phyloP scores from a whole-genome alignment of 331 rosid genomes.

The Phaseolus coccineus region DNA sequence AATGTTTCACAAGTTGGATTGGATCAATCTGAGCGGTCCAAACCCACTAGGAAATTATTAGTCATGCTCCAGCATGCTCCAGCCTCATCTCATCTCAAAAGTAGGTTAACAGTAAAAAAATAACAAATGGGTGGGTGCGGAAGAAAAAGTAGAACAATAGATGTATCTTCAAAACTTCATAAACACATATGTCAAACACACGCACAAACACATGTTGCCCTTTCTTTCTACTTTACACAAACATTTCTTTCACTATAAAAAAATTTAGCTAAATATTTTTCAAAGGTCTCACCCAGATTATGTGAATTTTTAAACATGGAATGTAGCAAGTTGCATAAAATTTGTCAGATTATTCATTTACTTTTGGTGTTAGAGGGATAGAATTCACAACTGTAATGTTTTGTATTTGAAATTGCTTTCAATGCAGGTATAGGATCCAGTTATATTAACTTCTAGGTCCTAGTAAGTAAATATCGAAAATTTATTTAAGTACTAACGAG shows the following conservation, averaged over 20 bases:
- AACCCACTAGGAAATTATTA: neutral
- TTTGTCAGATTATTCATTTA: neutral
- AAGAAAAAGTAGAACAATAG: neutral
- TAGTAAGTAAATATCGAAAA: neutral
- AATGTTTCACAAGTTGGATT: neutral
- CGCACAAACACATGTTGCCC: neutral
- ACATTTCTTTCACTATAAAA: neutral
- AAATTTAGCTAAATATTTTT: neutral
- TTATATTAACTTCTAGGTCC: neutral
- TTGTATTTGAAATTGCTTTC: constrained; percentile 10
- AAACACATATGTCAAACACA: neutral
- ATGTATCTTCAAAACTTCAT: neutral
- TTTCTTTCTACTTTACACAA: neutral
- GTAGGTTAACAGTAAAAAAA: neutral
- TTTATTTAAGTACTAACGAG: neutral
- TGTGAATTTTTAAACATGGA: neutral
- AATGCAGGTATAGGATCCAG: neutral
- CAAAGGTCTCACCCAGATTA: neutral
- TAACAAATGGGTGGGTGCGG: neutral
- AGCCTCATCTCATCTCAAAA: neutral
- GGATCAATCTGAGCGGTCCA: neutral
- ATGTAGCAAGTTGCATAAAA: neutral
- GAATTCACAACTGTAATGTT: neutral
- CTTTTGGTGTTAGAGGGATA: neutral
- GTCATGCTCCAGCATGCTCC: too few species aligned